Percentiles rank a stretch among this genome's conserved stretches.
Conservation (phyloP, 1,284 basidiomycete genomes). For the Trametes sp. region DNA sequence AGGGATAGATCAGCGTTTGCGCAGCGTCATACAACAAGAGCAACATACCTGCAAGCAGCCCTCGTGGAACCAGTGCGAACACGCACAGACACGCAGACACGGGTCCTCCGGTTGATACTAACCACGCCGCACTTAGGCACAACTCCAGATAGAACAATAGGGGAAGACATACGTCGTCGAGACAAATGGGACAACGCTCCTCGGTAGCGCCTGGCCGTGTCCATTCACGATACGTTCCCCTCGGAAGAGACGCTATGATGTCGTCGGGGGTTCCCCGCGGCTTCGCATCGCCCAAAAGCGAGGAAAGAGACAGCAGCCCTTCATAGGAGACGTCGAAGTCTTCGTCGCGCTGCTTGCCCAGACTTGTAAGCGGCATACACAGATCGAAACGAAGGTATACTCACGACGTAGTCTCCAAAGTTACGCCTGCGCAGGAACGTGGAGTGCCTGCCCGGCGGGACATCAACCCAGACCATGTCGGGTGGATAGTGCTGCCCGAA, state of each 20-base stretch:
- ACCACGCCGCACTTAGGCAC: conserved; percentile 22
- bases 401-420: conserved; percentile 69
- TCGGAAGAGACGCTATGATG: conserved; percentile 65
- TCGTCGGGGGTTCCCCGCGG: conserved; percentile 65
- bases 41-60: conserved; percentile 62
- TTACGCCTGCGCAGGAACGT: conserved; percentile 37
- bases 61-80: conserved; percentile 79
- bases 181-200: conserved; percentile 76
- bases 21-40: background rate
- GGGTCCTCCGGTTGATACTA: conserved; percentile 68
- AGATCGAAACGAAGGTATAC: conserved; percentile 16
- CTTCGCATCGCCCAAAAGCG: conserved; percentile 67
- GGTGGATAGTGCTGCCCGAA: conserved; percentile 24
- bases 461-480: conserved; percentile 26
- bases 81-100: conserved; percentile 69
- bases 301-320: conserved; percentile 62
- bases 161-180: conserved; percentile 70
- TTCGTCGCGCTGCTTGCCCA: conserved; percentile 63
- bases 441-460: conserved; percentile 19
- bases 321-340: conserved; percentile 78
- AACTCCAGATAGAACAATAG: background rate
- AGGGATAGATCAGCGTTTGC: background rate
- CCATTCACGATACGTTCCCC: conserved; percentile 72
- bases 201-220: conserved; percentile 63
- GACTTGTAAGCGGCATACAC: background rate